phyloP scores from a whole-genome alignment of 23 red algal genomes.

The Gracilaria gracilis region DNA sequence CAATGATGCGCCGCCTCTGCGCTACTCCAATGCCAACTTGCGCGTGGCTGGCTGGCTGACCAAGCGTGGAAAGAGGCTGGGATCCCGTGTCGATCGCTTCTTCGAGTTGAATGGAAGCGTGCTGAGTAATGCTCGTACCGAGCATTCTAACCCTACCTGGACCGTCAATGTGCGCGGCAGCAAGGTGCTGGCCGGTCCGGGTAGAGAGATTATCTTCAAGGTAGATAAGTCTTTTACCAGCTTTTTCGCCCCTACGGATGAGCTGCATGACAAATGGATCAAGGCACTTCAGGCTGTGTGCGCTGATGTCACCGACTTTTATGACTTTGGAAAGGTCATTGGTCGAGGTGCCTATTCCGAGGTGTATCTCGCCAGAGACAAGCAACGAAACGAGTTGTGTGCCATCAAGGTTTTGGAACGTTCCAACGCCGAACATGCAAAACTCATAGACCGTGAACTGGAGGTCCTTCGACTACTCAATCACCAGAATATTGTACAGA shows the following conservation, averaged over 20 bases:
- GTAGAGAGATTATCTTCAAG: slow-evolving; percentile 63
- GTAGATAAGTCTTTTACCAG: slow-evolving; percentile 56
- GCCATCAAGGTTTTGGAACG: slow-evolving; percentile 76
- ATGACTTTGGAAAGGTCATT: slow-evolving; percentile 83
- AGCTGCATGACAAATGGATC: slow-evolving; percentile 64
- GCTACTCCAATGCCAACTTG: slow-evolving; percentile 65
- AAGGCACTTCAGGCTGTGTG: slow-evolving; percentile 62
- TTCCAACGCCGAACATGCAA: slow-evolving; percentile 61
- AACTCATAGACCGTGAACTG: slow-evolving; percentile 78
- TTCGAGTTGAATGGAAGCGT: slow-evolving; percentile 66
- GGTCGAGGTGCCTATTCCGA: slow-evolving; percentile 69
- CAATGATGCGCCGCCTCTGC: slow-evolving; percentile 48
- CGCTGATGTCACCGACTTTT: slow-evolving; percentile 69
- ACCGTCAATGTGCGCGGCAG: slow-evolving; percentile 64
- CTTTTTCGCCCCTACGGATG: slow-evolving; percentile 54
- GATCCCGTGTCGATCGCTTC: slow-evolving; percentile 59
- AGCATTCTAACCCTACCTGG: slow-evolving; percentile 40
- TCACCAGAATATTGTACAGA: slow-evolving; percentile 80
- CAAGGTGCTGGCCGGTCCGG: slow-evolving; percentile 49
- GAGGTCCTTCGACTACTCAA: slow-evolving; percentile 71
- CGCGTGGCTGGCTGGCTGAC: slow-evolving; percentile 53
- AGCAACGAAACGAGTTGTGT: slow-evolving; percentile 64
- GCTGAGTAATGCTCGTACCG: slow-evolving; percentile 50
- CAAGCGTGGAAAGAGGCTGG: slow-evolving; percentile 50
- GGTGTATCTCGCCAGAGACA: slow-evolving; percentile 62